Evolutionary conservation across 306 rosid genomes (phyloP), one percentile per base, ranked within the genome.

Genomic region (Fragaria iinumae): DNA sequence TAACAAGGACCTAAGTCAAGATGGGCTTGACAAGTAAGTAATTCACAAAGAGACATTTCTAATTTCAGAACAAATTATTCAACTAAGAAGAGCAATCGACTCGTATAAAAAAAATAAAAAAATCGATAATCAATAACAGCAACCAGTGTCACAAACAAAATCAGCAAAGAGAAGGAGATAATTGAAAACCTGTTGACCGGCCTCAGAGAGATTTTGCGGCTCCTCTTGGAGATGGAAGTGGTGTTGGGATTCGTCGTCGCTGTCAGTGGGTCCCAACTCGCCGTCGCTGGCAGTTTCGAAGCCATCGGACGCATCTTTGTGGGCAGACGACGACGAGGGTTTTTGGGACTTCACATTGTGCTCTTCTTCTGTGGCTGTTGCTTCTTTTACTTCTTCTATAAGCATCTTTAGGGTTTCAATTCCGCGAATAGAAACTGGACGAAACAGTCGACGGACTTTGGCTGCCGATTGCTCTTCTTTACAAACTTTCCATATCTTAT

Each of bases 241-340:
- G 16, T 68, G 62, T 2, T 55, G 72, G 56, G 59, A 41, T 38
- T 80, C 80, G 7, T 49, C 8, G 25, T 53, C 79, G 64, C 67
- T 80, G 1, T 70, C 83, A 52, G 76, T 79, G 55, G 63, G 75
- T 25, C 84, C 85, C 27, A 89, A 77, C 20, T 89, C 90, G 32
- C 86, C 84, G 10, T 89, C 90, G 76, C 90, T 89, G 50, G 90
- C 90, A 23, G 92, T 89, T 79, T 89, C 90, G 59, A 84, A 88
- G 59, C 89, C 90, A 29, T 88, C 92, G 71, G 81, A 67, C 27
- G 79, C 78, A 18, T 81, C 75, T 38, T 71, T 76, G 49, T 41
- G 64, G 43, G 23, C 65, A 32, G 76, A 75, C 11, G 43, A 14
- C 45, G 86, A 29, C 8, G 84, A 48, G 45, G 84, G 47, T 29